Evolutionary conservation across 352 stramenopile genomes (phyloP), one percentile per base, ranked within the genome.

Genomic region (Phytophthora podocarpi): DNA sequence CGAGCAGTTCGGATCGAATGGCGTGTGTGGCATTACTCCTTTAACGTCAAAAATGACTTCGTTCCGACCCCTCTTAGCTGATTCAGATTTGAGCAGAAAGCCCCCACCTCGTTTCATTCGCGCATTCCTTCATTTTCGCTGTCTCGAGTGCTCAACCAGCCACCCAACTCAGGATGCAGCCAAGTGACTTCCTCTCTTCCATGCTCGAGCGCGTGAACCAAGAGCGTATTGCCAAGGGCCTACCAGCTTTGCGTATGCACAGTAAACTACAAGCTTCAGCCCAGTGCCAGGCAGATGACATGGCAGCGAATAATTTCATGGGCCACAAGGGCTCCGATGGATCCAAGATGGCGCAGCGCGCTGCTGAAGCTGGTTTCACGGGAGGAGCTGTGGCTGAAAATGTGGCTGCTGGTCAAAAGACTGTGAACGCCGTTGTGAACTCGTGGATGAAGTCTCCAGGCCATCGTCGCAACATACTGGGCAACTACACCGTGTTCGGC

Each of bases 371-470:
- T 26, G 70, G 75, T 15, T 85, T 82, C 50, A 64, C 67, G 20
- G 78, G 74, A 26, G 70, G 61, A 12, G 70, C 45, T 51, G 57
- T 83, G 4, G 76, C 59, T 15, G 76, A 86, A 43, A 86, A 86
- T 48, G 68, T 83, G 12, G 76, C 73, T 23, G 70, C 71, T 6
- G 76, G 76, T 4, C 74, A 82, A 37, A 53, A 50, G n/a, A 57
- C 72, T 50, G 71, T 83, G 42, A 42, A 54, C 8, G 55, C 48
- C 12, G 76, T 82, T 18, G 74, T 85, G 37, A 50, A 73, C 20
- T 71, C 73, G 37, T 85, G 76, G 76, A 85, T 85, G 72, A 73
- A 74, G 47, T 85, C 76, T 21, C 20, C 58, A 8, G 76, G 76
- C 23, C 76, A 85, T 46, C 61, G 64, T 18, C 43, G 41, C 21